These are phyloP conservation scores for Perilla frutescens DNA, from an alignment of 257 asterid species.

Conservation along the genomic window DNA sequence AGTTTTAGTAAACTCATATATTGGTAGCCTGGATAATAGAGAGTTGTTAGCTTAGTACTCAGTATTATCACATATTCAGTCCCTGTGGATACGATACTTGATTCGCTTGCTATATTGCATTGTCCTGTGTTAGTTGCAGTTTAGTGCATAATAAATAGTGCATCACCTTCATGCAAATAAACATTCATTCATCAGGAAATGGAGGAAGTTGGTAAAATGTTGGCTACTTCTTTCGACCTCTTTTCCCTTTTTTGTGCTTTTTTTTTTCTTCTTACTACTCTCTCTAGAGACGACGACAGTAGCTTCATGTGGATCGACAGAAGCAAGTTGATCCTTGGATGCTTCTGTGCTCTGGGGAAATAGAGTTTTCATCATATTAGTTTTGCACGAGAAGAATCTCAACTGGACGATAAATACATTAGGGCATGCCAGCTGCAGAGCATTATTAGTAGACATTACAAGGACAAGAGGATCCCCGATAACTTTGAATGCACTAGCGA, in stretches of 20 bases:
- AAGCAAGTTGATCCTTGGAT: neutral
- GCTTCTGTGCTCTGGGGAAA: constrained; percentile 39
- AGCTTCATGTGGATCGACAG: neutral
- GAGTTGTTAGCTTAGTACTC: too few relatives aligned
- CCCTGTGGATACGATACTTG: too few relatives aligned
- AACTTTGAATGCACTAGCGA: constrained; percentile 50
- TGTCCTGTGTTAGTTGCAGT: too few relatives aligned
- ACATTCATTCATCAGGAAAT: too few relatives aligned
- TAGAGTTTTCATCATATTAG: constrained; percentile 41
- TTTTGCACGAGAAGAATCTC: constrained; percentile 29
- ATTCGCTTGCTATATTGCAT: too few relatives aligned
- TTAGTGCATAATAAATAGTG: too few relatives aligned
- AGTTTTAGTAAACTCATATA: too few relatives aligned
- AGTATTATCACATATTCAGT: too few relatives aligned
- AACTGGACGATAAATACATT: constrained; percentile 41
- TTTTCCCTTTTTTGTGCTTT: constrained; percentile 25
- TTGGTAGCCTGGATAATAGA: too few relatives aligned
- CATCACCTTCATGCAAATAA: too few relatives aligned
- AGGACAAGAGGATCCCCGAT: constrained; percentile 54
- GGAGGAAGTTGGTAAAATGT: too few relatives aligned
- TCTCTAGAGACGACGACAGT: neutral
- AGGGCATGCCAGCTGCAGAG: constrained; percentile 22
- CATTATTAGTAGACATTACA: constrained; percentile 30
- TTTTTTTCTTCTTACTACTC: constrained; percentile 25
- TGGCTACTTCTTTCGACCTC: constrained; percentile 21